Base-by-base conservation (phyloP, 2,329 filamentous ascomycete genomes). In the Ophiostoma sp. region DNA sequence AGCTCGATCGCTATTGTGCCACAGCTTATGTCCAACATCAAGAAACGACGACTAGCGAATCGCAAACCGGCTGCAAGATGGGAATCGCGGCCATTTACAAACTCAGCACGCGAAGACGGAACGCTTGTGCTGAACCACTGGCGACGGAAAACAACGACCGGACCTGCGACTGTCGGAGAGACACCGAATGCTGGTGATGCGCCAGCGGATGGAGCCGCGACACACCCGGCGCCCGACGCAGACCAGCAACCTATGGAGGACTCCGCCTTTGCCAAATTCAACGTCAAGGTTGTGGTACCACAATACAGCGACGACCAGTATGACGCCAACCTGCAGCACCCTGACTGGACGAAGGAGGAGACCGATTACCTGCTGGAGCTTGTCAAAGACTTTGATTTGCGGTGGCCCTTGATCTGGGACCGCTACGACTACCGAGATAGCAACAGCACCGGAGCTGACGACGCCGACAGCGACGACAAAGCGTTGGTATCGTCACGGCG, bases 351-450 rank as follows among this genome's bases (percentile, higher is more conserved):
- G 14, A 92, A 90, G 75, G 89, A 95, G 74, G 95, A 99, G 79
- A 99, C 95, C 8, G 93, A 97, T 76, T 97, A 97, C 75, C 79
- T 99, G 71, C 85, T 98, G 76, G 81, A 86, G 3, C 77, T 94
- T 47, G 91, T 87, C 14, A 84, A 84, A 69, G 89, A 93, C 64
- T 97, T 88, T 75, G 92, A 96, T 75, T 83, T 97, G 70, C 89
- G 95, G 73, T 99, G 95, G 93, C 85, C 94, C 3, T 78, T 98
- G 16, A 91, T 99, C 70, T 92, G 89, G 82, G 95, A 99, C 77
- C 90, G 94, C 69, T 99, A 97, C 79, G 91, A 96, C 67, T 96
- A 86, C 76, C 79, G 76, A 4, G 81, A 84, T 2, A 77, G 79
- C 1, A 80, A 81, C 64, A 79, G 78, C 66, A 79, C 83, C 64